Evolutionary conservation across 2,329 filamentous ascomycete genomes (phyloP).

Genomic region (Cladobotryum protrusum): DNA sequence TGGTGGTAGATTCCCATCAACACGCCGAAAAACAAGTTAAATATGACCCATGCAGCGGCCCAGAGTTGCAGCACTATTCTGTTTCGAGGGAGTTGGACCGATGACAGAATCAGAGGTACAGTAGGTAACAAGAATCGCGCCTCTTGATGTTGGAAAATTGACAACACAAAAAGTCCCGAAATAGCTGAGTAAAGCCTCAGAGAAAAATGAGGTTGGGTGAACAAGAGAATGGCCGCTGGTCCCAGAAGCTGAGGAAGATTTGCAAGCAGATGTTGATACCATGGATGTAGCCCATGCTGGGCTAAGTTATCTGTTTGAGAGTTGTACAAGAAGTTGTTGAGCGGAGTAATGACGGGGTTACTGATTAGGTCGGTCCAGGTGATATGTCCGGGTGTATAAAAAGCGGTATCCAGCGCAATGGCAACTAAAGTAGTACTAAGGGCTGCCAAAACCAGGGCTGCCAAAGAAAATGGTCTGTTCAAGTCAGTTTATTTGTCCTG

Average conservation of each 20-base stretch:
- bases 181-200: conserved; percentile 66
- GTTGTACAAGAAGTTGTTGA: conserved; percentile 76
- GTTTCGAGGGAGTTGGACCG: conserved; percentile 58
- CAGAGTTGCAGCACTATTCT: conserved; percentile 45
- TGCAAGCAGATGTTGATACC: conserved; percentile 67
- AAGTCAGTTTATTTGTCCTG: conserved; percentile 14
- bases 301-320: conserved; percentile 63
- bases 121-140: conserved; percentile 71
- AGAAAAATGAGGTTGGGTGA: conserved; percentile 51
- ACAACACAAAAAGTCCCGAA: conserved; percentile 64
- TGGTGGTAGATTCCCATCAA: conserved; percentile 81
- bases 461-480: conserved; percentile 51
- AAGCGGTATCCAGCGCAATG: conserved; percentile 76
- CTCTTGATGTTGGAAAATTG: conserved; percentile 72
- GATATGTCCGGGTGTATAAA: conserved; percentile 62
- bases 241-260: conserved; percentile 67
- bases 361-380: conserved; percentile 58
- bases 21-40: conserved; percentile 61
- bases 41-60: conserved; percentile 58
- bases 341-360: conserved; percentile 65
- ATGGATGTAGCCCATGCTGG: conserved; percentile 69
- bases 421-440: conserved; percentile 64
- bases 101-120: conserved; percentile 70
- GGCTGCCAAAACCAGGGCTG: conserved; percentile 59
- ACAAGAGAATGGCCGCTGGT: conserved; percentile 57